Conservation (phyloP, 805 yeast species). For the Saturnispora hagleri region DNA sequence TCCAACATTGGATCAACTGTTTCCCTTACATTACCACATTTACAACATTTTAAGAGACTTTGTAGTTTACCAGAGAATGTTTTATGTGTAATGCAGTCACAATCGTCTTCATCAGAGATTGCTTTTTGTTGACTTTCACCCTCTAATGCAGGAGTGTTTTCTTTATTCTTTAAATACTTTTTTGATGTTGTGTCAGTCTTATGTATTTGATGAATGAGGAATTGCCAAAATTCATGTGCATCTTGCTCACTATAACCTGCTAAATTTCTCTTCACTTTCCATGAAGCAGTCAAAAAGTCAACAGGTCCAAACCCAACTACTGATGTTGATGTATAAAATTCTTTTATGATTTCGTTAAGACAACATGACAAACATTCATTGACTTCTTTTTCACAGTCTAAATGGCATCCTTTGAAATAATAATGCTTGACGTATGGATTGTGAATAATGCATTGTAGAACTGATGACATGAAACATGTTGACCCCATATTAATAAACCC, state of each 20-base stretch:
- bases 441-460: constrained; percentile 82
- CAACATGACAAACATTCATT: constrained; percentile 74
- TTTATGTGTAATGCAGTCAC: constrained; percentile 75
- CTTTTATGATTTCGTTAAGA: constrained; percentile 65
- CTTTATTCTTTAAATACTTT: constrained; percentile 16
- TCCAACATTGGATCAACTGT: constrained; percentile 89
- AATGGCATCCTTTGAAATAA: constrained; percentile 68
- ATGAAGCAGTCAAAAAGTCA: constrained; percentile 70
- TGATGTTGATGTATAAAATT: constrained; percentile 56
- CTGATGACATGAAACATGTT: constrained; percentile 92
- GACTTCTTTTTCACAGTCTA: constrained; percentile 36
- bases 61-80: constrained; percentile 78
- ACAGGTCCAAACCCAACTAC: constrained; percentile 75
- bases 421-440: constrained; percentile 79
- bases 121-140: constrained; percentile 1
- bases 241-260: constrained; percentile 98
- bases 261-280: constrained; percentile 74
- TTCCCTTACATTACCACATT: constrained; percentile 53
- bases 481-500: constrained; percentile 95
- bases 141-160: constrained; percentile 16
- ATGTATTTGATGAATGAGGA: constrained; percentile 79
- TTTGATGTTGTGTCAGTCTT: constrained; percentile 27
- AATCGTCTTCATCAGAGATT: constrained; percentile 21
- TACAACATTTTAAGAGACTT: constrained; percentile 66
- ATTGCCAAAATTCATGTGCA: constrained; percentile 97